phyloP scores from a whole-genome alignment of 2,329 filamentous ascomycete species.

The Hypoxylon sp. region DNA sequence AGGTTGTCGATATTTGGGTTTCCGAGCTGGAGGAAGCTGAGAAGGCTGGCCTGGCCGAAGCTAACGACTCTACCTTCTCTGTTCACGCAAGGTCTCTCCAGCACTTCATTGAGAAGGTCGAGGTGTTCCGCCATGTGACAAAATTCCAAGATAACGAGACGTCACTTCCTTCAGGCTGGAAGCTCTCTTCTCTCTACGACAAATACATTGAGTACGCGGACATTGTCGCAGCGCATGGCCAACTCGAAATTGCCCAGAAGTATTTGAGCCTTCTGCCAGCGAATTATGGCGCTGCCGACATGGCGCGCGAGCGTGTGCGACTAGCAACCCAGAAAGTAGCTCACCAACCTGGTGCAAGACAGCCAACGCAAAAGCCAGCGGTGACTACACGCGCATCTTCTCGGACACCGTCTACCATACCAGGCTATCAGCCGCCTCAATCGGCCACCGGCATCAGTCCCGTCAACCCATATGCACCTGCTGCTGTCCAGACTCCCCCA shows the following conservation, averaged over 20 bases:
- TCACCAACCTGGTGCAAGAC: slow-evolving; percentile 48
- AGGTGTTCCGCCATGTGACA: slow-evolving; percentile 92
- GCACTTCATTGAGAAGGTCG: slow-evolving; percentile 97
- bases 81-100: slow-evolving; percentile 90
- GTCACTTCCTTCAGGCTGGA: slow-evolving; percentile 82
- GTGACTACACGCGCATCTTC: slow-evolving; percentile 52
- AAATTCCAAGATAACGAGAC: slow-evolving; percentile 88
- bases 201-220: slow-evolving; percentile 98
- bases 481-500: slow-evolving; percentile 47
- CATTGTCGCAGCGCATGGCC: slow-evolving; percentile 90
- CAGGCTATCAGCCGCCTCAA: slow-evolving; percentile 63
- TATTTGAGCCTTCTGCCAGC: slow-evolving; percentile 89
- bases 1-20: slow-evolving; percentile 95
- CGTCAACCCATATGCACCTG: slow-evolving; percentile 53
- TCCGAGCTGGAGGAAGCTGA: slow-evolving; percentile 89
- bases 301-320: slow-evolving; percentile 86
- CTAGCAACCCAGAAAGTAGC: slow-evolving; percentile 78
- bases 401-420: slow-evolving; percentile 39
- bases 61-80: slow-evolving; percentile 85
- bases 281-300: slow-evolving; percentile 86
- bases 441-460: slow-evolving; percentile 49
- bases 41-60: slow-evolving; percentile 76
- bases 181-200: slow-evolving; percentile 86
- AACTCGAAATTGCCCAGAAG: slow-evolving; percentile 86
- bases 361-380: slow-evolving; percentile 49